Evolutionary conservation across 495 filamentous ascomycete genomes (phyloP), one percentile per base, ranked within the genome.

Genomic region (Saxophila tyrrhenica): DNA sequence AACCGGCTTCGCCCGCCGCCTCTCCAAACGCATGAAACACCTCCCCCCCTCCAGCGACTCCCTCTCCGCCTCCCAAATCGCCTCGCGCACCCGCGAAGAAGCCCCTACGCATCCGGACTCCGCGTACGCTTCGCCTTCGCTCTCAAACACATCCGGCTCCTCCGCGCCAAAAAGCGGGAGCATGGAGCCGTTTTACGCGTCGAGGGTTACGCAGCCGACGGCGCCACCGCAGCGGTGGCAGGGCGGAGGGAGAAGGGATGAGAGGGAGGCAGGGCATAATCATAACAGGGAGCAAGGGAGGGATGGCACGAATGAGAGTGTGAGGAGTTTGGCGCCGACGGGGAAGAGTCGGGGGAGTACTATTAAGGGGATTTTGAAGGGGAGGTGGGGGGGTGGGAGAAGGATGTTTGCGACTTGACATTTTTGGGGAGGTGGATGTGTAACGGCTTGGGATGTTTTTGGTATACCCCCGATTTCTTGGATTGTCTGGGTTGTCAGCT

Each of bases 21-120:
- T 60, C 29, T 60, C 57, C 3, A 47, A 39, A n/a, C 56, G 56
- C 25, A 54, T 59, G 44, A 59, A 59, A 35, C 50, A 59, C 29
- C 20, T 59, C 13, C n/a, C n/a, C 29, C 22, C 52, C 41, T n/a
- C 41, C 41, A 5, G 17, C 7, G 41, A 44, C 15, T 5, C 7
- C 16, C 16, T 21, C 41, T 5, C 41, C 41, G 7, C 41, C 41
- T n/a, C 15, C 15, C 7, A 44, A n/a, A n/a, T n/a, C n/a, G n/a
- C n/a, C n/a, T n/a, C n/a, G n/a, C n/a, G n/a, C n/a, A 44, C 15
- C 41, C 15, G 41, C 41, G 5, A n/a, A 44, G 41, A 8, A 44
- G 41, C n/a, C n/a, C n/a, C n/a, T n/a, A 17, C 41, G 16, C 16
- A 44, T 21, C 24, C 45, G 11, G 45, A 48, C 45, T 48, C 45